phyloP scores from a whole-genome alignment of 169 alveolate species.

The Eimeria sp. region DNA sequence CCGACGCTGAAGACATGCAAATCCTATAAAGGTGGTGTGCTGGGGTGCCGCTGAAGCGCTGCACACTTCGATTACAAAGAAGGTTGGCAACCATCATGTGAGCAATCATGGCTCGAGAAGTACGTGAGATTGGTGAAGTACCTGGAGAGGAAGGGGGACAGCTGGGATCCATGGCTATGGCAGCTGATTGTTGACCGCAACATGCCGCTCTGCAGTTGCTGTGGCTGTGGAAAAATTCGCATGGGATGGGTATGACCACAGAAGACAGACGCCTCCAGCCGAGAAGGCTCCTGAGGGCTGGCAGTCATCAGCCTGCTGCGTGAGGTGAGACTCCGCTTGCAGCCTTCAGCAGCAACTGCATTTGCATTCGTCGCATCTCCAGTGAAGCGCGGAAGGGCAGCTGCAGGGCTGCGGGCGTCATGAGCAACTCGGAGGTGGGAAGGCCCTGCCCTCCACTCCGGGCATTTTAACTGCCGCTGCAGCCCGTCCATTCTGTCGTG shows the following conservation, averaged over 20 bases:
- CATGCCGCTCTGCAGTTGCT: background rate
- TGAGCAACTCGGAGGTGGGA: background rate
- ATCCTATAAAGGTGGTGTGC: background rate
- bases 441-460: background rate
- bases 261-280: background rate
- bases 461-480: constrained; percentile 1
- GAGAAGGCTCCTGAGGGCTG: background rate
- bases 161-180: constrained; percentile 2
- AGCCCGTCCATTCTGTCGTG: constrained; percentile 26
- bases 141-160: constrained; percentile 41
- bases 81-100: background rate
- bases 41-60: background rate
- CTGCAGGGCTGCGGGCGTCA: background rate
- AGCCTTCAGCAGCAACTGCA: background rate
- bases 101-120: background rate
- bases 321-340: background rate
- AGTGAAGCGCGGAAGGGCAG: constrained; percentile 4
- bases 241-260: background rate
- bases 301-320: background rate
- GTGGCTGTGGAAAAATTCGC: background rate
- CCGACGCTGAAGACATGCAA: background rate
- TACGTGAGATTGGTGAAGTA: background rate
- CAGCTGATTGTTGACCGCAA: background rate
- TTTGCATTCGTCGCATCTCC: background rate
- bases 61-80: background rate